Evolutionary conservation across 2,329 filamentous ascomycete species (phyloP).

Genomic region (Sarocladium kiliense): DNA sequence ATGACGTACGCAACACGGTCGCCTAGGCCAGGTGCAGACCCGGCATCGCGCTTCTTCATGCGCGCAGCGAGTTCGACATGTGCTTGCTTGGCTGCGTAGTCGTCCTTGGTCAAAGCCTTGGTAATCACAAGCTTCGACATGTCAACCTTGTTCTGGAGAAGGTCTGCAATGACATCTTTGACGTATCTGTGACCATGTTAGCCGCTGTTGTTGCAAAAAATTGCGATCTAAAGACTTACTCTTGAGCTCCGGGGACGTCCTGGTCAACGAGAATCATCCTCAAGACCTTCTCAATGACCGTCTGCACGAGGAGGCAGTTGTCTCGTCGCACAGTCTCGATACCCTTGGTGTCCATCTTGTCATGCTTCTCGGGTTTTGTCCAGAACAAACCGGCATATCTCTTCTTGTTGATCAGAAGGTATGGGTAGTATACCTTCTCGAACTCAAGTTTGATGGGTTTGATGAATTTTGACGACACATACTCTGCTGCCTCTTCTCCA

Average conservation of each 20-base stretch:
- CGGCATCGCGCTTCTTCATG: constrained; percentile 95
- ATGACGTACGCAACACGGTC: constrained; percentile 99
- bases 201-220: constrained; percentile 1
- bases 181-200: constrained; percentile 62
- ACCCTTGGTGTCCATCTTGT: constrained; percentile 99
- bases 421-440: constrained; percentile 98
- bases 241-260: constrained; percentile 85
- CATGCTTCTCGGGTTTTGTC: constrained; percentile 90
- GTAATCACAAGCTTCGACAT: constrained; percentile 99
- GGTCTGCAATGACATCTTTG: constrained; percentile 89
- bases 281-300: constrained; percentile 93
- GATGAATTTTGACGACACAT: constrained; percentile 85
- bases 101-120: constrained; percentile 86
- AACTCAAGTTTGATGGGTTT: constrained; percentile 99
- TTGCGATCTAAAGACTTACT: constrained; percentile 53
- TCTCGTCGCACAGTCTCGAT: constrained; percentile 97
- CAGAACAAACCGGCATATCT: constrained; percentile 96
- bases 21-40: constrained; percentile 85
- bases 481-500: constrained; percentile 86
- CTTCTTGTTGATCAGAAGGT: constrained; percentile 99
- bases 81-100: constrained; percentile 88
- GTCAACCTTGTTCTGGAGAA: constrained; percentile 95
- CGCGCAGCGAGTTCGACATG: constrained; percentile 92
- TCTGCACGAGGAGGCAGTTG: constrained; percentile 93
- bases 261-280: constrained; percentile 93